Evolutionary conservation across 805 yeast genomes (phyloP).

Genomic region (Cyberlindnera lachancei): DNA sequence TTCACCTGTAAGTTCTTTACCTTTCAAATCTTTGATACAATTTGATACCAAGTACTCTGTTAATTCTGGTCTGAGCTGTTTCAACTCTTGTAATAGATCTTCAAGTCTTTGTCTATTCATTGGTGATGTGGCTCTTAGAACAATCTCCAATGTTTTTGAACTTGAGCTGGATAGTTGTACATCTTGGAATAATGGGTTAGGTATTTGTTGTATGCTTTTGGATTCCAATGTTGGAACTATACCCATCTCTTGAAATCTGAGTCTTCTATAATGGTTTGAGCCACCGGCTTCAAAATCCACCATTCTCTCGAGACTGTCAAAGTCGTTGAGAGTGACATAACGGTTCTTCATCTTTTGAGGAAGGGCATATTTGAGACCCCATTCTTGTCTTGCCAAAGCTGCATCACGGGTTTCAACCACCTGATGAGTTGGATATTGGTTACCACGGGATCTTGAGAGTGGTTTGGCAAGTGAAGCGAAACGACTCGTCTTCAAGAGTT

Average conservation of each 20-base stretch:
- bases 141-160: constrained; percentile 19
- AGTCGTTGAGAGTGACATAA: constrained; percentile 53
- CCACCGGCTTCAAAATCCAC: constrained; percentile 64
- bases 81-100: constrained; percentile 20
- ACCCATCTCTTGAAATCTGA: constrained; percentile 64
- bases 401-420: constrained; percentile 62
- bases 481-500: constrained; percentile 25
- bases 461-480: constrained; percentile 29
- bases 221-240: constrained; percentile 25
- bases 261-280: constrained; percentile 51
- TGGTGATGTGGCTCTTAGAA: constrained; percentile 2
- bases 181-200: constrained; percentile 29
- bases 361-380: constrained; percentile 65
- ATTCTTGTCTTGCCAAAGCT: constrained; percentile 58
- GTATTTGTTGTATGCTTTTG: constrained; percentile 11
- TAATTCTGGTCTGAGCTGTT: constrained; percentile 43
- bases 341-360: constrained; percentile 56
- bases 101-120: constrained; percentile 4
- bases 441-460: constrained; percentile 5
- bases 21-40: constrained; percentile 35
- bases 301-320: constrained; percentile 60
- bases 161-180: constrained; percentile 1
- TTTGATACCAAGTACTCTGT: constrained; percentile 44
- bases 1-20: constrained; percentile 22
- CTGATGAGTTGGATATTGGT: constrained; percentile 57